These are phyloP conservation scores for Calonectria ilicicola DNA, from an alignment of 2,329 filamentous ascomycete genomes.

Conservation along the genomic window DNA sequence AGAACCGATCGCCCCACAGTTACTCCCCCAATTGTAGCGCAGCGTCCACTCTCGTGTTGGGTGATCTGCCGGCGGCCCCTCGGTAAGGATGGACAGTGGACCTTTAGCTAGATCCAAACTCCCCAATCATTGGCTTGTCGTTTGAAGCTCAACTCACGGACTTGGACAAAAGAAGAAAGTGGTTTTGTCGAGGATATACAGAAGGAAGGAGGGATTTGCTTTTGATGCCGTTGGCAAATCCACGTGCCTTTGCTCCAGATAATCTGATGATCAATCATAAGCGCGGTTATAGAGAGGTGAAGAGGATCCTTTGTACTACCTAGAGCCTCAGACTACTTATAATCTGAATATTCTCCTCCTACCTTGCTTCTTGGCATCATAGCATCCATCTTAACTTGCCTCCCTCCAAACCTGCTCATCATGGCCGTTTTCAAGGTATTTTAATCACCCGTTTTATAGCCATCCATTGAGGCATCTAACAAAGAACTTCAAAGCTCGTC, in stretches of 20 bases:
- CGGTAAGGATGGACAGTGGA: neutral
- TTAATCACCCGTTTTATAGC: neutral
- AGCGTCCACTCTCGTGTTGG: neutral
- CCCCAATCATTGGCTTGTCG: neutral
- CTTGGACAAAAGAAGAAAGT: slow-evolving; percentile 10
- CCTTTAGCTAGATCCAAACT: neutral
- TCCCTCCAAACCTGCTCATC: neutral
- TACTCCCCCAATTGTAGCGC: neutral
- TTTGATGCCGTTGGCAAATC: neutral
- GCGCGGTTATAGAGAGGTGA: neutral
- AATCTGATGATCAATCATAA: neutral
- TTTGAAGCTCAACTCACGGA: neutral
- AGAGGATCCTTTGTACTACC: neutral
- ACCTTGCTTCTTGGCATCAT: neutral
- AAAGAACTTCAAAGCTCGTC: neutral
- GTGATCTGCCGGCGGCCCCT: neutral
- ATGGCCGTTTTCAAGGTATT: neutral
- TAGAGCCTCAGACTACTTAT: neutral
- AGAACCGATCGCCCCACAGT: neutral
- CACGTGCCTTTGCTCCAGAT: neutral
- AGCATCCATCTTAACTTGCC: neutral
- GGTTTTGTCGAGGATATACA: neutral
- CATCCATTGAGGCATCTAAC: neutral
- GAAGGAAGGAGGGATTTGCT: neutral
- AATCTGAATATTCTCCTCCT: neutral